Conservation (phyloP, 441 rosid species). For the Raphanus hybrid region DNA sequence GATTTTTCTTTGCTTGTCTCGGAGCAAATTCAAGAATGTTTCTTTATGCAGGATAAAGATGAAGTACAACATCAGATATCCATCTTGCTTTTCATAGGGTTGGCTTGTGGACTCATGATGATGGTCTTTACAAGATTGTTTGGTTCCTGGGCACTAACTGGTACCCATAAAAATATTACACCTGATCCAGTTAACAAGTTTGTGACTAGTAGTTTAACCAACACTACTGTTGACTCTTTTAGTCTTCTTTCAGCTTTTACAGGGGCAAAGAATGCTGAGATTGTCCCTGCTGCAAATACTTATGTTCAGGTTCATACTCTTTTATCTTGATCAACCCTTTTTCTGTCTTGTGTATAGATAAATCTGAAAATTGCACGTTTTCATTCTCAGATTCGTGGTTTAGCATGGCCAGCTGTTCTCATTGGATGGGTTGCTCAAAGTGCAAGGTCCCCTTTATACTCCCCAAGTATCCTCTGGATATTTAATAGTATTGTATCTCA, state of each 20-base stretch:
- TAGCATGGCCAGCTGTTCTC: constrained; percentile 68
- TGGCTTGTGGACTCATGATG: constrained; percentile 60
- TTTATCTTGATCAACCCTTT: constrained; percentile 3
- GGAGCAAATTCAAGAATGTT: constrained; percentile 2
- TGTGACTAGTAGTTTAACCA: constrained; percentile 1
- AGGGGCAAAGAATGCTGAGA: constrained; percentile 56
- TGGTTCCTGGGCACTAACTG: constrained; percentile 60
- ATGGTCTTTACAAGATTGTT: constrained; percentile 56
- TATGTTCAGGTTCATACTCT: constrained; percentile 60
- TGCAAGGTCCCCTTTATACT: constrained; percentile 58
- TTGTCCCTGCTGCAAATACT: constrained; percentile 68
- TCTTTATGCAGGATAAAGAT: constrained; percentile 53
- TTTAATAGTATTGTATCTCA: constrained; percentile 5
- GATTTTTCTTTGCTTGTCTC: neutral
- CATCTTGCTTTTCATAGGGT: constrained; percentile 59
- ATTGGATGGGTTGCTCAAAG: constrained; percentile 86
- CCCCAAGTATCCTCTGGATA: constrained; percentile 10
- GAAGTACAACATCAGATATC: constrained; percentile 78
- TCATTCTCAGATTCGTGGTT: constrained; percentile 55
- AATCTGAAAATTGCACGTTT: neutral
- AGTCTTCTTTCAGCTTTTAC: constrained; percentile 58
- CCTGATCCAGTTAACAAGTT: constrained; percentile 12
- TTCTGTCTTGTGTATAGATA: neutral
- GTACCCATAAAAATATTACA: constrained; percentile 45
- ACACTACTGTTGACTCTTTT: constrained; percentile 14